Base-by-base conservation (phyloP, 805 yeast genomes). In the Teunomyces cretensis region DNA sequence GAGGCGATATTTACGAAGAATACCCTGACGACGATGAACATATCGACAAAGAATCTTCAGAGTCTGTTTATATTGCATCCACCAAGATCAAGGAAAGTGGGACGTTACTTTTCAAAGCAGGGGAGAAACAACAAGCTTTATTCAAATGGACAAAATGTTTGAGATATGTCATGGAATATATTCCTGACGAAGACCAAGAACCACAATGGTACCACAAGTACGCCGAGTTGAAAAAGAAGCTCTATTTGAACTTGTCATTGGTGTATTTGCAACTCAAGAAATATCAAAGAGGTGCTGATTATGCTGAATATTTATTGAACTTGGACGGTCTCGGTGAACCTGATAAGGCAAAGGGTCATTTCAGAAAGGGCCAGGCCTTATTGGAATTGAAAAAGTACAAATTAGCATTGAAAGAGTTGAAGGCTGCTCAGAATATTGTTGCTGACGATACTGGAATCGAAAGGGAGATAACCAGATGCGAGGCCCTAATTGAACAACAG, bases 1-100 rank as follows among this genome's bases (percentile, higher is more conserved):
- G 85, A 1, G 88, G 88, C 6, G 95, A 87, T 54, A 60, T 78
- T 0, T 87, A 75, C 54, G 94, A 86, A 62, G 94, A 86, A 60
- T 80, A 73, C 53, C 95, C 94, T 0, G 90, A 82, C 48, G 95
- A 87, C 60, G 88, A 86, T 53, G 53, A 39, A 15, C 62, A 74
- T 46, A 79, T 84, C 40, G 82, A 78, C 45, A 76, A 77, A 37
- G 83, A 85, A 14, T 79, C 83, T 42, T 70, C 81, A 6, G 73
- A 68, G 42, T 67, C 70, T 16, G 82, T 84, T 0, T 79, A 58
- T 45, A 65, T 65, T 8, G 88, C 84, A 0, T 61, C 83, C 0
- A 53, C 50, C 8, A 78, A 62, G 12, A 86, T 87, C 42, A 87
- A 87, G 53, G 81, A 79, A 27, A 79, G 90, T 16, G 95, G 88